Evolutionary conservation across 345 rosid species (phyloP), one percentile per base, ranked within the genome.

Genomic region (Melastoma malabathricum): DNA sequence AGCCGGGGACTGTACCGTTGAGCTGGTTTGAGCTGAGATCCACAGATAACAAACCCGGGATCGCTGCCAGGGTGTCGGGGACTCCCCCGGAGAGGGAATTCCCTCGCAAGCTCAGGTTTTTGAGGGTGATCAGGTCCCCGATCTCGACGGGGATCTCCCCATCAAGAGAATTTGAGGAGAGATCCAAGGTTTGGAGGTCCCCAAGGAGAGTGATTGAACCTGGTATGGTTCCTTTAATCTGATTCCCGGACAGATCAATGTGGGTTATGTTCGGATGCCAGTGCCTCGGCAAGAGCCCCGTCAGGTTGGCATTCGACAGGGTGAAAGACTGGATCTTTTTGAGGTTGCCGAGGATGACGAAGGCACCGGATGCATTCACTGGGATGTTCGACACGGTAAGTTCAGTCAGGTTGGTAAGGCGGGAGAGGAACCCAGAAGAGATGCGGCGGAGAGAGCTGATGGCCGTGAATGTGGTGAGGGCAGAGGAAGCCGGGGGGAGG

Each of bases 21-120:
- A 92, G 66, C 69, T 84, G 84, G 50, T 92, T 92, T 1, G 83
- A 77, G 54, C 96, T 79, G 74, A 92, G 86, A 82, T 92, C 98
- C 63, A 82, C 65, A 18, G 81, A 83, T 18, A 72, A 60, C 31
- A 92, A 65, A 14, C 81, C 89, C 7, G 86, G 81, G 25, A 87
- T 74, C 31, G 93, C 72, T 3, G 95, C 73, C 61, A 92, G 60
- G 1, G 98, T 78, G 44, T 69, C 86, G 6, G 98, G 98, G 57
- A 92, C 67, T 15, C 85, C 45, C 43, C 98, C 98, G 6, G 96
- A 86, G 9, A 92, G 52, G 12, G 85, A 78, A 67, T 92, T 92
- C 9, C 93, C 82, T 27, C 77, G 61, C 55, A 92, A 68, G 51
- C 93, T 82, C 3, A 92, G 48, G 52, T 79, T 87, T 44, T 75